Conservation (phyloP, 78 protist species). For the Planoprotostelium fungivorum region DNA sequence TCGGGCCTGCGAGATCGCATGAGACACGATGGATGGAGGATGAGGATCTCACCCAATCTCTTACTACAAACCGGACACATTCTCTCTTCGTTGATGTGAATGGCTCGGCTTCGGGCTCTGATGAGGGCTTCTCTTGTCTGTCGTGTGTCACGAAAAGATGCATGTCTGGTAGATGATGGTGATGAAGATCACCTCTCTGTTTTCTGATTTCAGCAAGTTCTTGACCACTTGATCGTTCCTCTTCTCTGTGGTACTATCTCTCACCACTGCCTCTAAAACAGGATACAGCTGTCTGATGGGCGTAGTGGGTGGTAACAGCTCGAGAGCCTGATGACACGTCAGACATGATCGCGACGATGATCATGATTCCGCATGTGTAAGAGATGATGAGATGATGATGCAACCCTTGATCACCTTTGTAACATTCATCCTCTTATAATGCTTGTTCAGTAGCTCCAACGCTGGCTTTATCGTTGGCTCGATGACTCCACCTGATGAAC, state of each 20-base stretch:
- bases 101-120: conserved; percentile 25
- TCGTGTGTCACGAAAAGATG: not conserved
- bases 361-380: not conserved
- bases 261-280: conserved; percentile 49
- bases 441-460: conserved; percentile 42
- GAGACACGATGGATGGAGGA: not conserved
- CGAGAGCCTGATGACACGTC: conserved; percentile 42
- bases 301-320: conserved; percentile 21
- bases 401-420: conserved; percentile 4
- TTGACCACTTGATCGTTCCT: conserved; percentile 49
- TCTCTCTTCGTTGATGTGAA: conserved; percentile 51
- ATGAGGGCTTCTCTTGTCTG: conserved; percentile 43
- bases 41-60: conserved; percentile 14
- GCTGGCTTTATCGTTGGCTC: conserved; percentile 58
- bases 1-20: not conserved
- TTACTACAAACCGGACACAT: conserved; percentile 53
- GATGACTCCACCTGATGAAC: conserved; percentile 6
- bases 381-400: too few relatives aligned
- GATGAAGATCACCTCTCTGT: conserved; percentile 13
- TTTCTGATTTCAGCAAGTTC: conserved; percentile 24
- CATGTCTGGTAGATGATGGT: not conserved
- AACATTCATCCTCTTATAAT: conserved; percentile 36
- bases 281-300: conserved; percentile 49
- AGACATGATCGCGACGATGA: too few relatives aligned
- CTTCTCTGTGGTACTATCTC: conserved; percentile 43